Evolutionary conservation across 805 yeast species (phyloP).

Genomic region (Kuraishia cidri): DNA sequence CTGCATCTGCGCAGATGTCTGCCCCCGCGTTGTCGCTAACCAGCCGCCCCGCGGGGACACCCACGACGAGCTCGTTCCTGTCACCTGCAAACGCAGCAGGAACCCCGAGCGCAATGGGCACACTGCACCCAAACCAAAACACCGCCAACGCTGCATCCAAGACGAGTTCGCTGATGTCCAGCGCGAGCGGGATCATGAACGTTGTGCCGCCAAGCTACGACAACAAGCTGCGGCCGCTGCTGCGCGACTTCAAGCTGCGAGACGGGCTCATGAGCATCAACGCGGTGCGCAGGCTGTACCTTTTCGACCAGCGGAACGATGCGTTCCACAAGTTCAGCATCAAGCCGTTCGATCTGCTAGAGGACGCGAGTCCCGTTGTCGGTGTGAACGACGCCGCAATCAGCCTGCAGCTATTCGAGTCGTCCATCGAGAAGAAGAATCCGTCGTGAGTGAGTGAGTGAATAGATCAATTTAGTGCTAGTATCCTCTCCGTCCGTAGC

Average conservation of each 20-base stretch:
- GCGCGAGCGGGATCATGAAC: conserved; percentile 9
- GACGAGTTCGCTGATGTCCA: background rate
- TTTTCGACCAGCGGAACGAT: conserved; percentile 15
- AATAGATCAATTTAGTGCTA: no score
- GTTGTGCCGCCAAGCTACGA: conserved; percentile 22
- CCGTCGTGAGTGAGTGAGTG: conserved; percentile 21
- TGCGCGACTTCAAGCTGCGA: conserved; percentile 4
- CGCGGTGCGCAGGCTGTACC: conserved; percentile 5
- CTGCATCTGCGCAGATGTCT: conserved; percentile 3
- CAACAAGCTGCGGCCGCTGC: conserved; percentile 13
- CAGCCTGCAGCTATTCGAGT: conserved; percentile 44
- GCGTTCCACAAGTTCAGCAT: conserved; percentile 26
- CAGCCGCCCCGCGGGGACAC: no score
- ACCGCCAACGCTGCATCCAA: background rate
- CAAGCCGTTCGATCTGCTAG: conserved; percentile 48
- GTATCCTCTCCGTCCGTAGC: no score
- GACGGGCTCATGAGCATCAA: conserved; percentile 6
- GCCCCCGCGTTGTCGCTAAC: conserved; percentile 1
- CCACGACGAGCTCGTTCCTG: background rate
- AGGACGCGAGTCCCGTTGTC: conserved; percentile 40
- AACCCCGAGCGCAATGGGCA: background rate
- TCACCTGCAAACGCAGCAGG: background rate
- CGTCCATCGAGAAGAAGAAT: conserved; percentile 36
- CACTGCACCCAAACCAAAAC: background rate
- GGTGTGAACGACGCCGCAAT: conserved; percentile 45